Conservation (phyloP, 495 filamentous ascomycete species). For the Venustampulla echinocandica region DNA sequence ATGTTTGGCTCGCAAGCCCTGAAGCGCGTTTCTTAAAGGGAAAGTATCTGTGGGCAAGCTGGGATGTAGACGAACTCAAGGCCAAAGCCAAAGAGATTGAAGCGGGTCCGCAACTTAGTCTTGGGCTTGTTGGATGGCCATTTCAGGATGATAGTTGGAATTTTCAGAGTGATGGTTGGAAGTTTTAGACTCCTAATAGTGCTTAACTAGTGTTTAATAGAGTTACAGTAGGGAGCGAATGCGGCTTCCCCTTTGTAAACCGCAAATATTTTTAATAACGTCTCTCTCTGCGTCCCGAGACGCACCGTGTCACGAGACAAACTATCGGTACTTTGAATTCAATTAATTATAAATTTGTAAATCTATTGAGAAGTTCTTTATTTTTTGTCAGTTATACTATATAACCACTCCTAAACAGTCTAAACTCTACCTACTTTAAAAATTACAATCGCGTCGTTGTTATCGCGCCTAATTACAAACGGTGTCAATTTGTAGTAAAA, state of each 20-base stretch:
- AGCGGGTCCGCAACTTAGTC: constrained; percentile 12
- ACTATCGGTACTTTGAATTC: constrained; percentile 21
- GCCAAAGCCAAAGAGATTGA: constrained; percentile 32
- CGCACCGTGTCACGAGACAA: constrained; percentile 19
- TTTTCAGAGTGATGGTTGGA: constrained; percentile 1
- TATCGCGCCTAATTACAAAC: constrained; percentile 18
- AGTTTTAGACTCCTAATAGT: no score
- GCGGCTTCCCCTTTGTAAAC: no score
- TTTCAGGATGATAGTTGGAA: constrained; percentile 7
- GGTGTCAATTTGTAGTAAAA: constrained; percentile 21
- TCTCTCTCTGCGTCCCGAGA: no score
- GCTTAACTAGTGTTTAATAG: no score
- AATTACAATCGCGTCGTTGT: constrained; percentile 25
- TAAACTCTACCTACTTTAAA: constrained; percentile 18
- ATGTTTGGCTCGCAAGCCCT: constrained; percentile 40
- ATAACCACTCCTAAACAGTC: constrained; percentile 21
- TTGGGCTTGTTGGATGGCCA: constrained; percentile 22
- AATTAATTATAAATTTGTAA: constrained; percentile 17
- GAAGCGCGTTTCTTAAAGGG: constrained; percentile 42
- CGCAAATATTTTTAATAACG: no score
- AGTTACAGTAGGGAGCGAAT: no score
- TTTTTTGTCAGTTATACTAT: constrained; percentile 22
- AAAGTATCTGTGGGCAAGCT: constrained; percentile 42
- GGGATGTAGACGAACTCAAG: constrained; percentile 48
- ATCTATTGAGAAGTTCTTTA: constrained; percentile 12